Percentiles rank a stretch among this genome's conserved stretches.
phyloP scores from a whole-genome alignment of 2,329 filamentous ascomycete genomes.

The Arthrinium puccinioides region DNA sequence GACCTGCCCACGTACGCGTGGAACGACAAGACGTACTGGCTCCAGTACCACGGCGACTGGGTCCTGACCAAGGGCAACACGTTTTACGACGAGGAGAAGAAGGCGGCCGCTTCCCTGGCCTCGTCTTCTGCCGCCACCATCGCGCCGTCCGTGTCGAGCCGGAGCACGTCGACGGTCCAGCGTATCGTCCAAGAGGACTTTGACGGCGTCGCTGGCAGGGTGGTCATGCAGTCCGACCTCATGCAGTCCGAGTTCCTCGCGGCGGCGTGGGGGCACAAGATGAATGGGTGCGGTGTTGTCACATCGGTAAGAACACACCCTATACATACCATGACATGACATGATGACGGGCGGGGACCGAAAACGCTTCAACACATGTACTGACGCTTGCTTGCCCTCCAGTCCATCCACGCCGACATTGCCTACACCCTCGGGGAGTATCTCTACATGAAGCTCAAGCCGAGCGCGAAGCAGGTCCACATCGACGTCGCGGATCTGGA shows the following conservation, averaged over 20 bases:
- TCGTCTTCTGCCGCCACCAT: background rate
- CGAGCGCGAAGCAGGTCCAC: background rate
- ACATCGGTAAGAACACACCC: conserved; percentile 14
- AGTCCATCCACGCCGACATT: conserved; percentile 24
- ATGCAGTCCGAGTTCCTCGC: conserved; percentile 3
- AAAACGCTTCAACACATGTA: no score
- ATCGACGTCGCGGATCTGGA: conserved; percentile 19
- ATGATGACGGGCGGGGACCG: conserved; percentile 9
- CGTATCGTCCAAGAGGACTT: conserved; percentile 2
- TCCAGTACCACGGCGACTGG: conserved; percentile 17
- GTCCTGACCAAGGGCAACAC: conserved; percentile 8
- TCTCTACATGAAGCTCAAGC: conserved; percentile 10
- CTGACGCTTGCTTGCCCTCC: background rate
- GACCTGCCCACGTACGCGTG: conserved; percentile 17
- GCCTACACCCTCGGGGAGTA: conserved; percentile 21
- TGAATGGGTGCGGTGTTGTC: conserved; percentile 21
- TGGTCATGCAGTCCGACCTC: conserved; percentile 16
- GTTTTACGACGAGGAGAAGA: no score
- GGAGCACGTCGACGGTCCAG: background rate
- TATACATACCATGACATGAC: no score
- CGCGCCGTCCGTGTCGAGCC: background rate
- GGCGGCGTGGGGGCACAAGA: conserved; percentile 20
- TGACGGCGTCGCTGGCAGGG: conserved; percentile 4
- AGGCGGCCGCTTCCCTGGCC: no score
- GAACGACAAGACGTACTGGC: conserved; percentile 20